Evolutionary conservation across 1,284 basidiomycete genomes (phyloP).

Genomic region (Ceratobasidium sp.): DNA sequence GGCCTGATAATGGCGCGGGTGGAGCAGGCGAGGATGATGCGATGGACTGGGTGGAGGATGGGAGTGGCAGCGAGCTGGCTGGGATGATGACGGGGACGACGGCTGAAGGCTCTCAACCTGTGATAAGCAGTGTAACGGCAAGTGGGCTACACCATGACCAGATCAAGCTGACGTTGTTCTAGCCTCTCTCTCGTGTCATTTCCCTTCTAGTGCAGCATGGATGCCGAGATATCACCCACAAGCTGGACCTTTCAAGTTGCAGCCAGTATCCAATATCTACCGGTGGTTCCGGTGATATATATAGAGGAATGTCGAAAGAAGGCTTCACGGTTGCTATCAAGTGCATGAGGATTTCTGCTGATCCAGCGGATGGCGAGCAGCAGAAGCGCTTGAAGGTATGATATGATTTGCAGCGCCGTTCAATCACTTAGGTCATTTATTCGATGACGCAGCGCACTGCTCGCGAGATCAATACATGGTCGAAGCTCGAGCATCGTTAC

Average conservation of each 20-base stretch:
- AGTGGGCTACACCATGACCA: neutral
- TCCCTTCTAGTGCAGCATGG: conserved; percentile 10
- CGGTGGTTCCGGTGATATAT: conserved; percentile 18
- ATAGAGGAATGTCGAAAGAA: neutral
- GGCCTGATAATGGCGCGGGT: conserved; percentile 74
- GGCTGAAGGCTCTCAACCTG: too few relatives aligned
- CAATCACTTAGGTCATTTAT: neutral
- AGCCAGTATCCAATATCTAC: conserved; percentile 4
- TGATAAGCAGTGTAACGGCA: neutral
- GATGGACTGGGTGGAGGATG: neutral
- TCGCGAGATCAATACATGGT: conserved; percentile 31
- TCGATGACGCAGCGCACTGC: neutral
- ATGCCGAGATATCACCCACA: conserved; percentile 14
- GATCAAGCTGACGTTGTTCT: neutral
- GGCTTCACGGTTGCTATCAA: conserved; percentile 19
- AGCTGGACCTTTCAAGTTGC: neutral
- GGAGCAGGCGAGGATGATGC: conserved; percentile 53
- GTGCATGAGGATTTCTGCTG: neutral
- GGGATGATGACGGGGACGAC: conserved; percentile 60
- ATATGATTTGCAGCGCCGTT: neutral
- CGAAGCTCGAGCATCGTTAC: conserved; percentile 18
- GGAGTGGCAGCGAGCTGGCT: conserved; percentile 57
- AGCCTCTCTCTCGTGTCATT: neutral
- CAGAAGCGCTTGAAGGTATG: neutral
- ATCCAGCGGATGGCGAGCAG: neutral